Conservation (phyloP, 257 asterid species). For the Anisodus tanguticus region DNA sequence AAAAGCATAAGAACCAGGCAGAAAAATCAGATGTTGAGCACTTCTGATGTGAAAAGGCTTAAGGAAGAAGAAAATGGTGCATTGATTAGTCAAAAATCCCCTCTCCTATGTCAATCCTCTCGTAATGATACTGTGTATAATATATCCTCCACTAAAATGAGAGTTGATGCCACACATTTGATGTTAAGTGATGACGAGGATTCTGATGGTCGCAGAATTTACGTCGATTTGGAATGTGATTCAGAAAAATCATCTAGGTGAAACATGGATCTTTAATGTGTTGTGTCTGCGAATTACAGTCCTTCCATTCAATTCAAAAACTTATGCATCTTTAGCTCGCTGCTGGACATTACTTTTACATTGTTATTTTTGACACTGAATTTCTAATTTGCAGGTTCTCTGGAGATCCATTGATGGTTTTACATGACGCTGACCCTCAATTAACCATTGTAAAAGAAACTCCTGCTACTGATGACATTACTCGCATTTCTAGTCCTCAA, state of each 20-base stretch:
- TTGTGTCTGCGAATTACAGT: background rate
- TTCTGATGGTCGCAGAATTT: conserved; percentile 38
- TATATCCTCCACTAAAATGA: conserved; percentile 37
- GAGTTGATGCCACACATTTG: conserved; percentile 36
- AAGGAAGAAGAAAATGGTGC: conserved; percentile 41
- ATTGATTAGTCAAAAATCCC: conserved; percentile 41
- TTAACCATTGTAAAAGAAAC: conserved; percentile 71
- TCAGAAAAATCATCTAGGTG: conserved; percentile 64
- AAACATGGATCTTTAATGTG: conserved; percentile 28
- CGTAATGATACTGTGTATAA: conserved; percentile 37
- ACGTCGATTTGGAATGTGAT: conserved; percentile 67
- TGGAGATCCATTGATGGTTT: conserved; percentile 40
- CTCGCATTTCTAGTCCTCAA: conserved; percentile 44
- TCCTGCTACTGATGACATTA: conserved; percentile 45
- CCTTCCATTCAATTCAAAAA: conserved; percentile 8
- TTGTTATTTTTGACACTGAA: conserved; percentile 28
- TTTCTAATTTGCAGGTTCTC: conserved; percentile 57
- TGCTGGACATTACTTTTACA: background rate
- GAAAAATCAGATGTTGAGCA: conserved; percentile 42
- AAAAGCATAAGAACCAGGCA: conserved; percentile 36
- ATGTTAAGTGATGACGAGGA: conserved; percentile 43
- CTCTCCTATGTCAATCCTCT: conserved; percentile 43
- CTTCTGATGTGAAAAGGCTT: conserved; percentile 38
- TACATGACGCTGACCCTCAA: conserved; percentile 51
- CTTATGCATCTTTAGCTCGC: conserved; percentile 19